Evolutionary conservation across 352 stramenopile species (phyloP), one percentile per base, ranked within the genome.

Genomic region (Phytophthora macrochlamydospora): DNA sequence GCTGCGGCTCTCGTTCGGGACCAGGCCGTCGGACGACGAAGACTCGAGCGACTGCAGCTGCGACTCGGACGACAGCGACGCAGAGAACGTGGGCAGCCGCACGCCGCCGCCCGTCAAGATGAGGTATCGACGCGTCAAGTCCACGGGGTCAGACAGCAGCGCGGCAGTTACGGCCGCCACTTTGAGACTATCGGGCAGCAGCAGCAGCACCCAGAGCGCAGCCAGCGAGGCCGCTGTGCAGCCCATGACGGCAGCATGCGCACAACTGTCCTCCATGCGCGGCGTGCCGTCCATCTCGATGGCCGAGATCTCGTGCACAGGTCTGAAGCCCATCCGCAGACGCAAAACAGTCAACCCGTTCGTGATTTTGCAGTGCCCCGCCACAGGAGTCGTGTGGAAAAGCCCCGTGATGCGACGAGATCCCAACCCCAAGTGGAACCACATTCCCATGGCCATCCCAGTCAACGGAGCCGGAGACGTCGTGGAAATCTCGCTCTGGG

Each of bases 401-500:
- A 87, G 79, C 33, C 71, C 74, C 2, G 71, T 87, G 8, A 59
- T 71, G 30, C 71, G 71, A 32, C 73, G 73, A 48, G 62, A 83
- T n/a, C 53, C 51, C 8, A 75, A 82, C 50, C 78, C 78, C 24
- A 73, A 65, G 59, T 85, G 76, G 78, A 73, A 71, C 11, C 59
- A 73, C 45, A 71, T 83, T 13, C 71, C 76, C 0, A 49, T 91
- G 8, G 71, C 71, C 24, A 69, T 86, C 40, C 75, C 77, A 5
- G 44, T 72, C 7, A 53, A 84, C 12, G 64, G 73, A 28, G 55
- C 49, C 3, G 58, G 60, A 28, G 74, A 79, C 37, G 72, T 87
- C 7, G 53, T 85, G 32, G 78, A 89, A 65, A 75, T 90, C n/a
- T 80, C 76, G 64, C 69, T 92, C 3, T 92, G 79, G 79, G 83